These are phyloP conservation scores for Barnettozyma salicaria DNA, from an alignment of 805 yeast genomes.

Conservation along the genomic window DNA sequence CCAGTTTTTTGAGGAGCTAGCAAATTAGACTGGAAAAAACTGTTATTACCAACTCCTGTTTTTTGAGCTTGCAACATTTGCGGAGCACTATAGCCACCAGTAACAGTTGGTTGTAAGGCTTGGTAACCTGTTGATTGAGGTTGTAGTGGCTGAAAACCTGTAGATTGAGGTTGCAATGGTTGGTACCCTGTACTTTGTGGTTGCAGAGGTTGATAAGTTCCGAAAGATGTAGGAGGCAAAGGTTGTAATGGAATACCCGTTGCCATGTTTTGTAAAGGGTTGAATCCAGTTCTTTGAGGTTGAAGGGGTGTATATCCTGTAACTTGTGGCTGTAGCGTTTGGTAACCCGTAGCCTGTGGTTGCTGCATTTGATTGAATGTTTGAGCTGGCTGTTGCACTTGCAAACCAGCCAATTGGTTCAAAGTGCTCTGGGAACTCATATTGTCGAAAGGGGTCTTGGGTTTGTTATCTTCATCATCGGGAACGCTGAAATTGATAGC, in stretches of 20 bases:
- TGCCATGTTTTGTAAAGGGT: constrained; percentile 9
- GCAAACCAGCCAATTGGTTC: constrained; percentile 32
- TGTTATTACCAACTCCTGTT: constrained; percentile 48
- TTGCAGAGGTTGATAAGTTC: constrained; percentile 42
- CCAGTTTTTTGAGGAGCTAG: constrained; percentile 27
- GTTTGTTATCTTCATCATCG: constrained; percentile 34
- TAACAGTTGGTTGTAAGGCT: constrained; percentile 22
- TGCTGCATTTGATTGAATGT: constrained; percentile 14
- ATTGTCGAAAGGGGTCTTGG: constrained; percentile 38
- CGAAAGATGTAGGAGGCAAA: constrained; percentile 25
- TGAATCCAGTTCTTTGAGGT: constrained; percentile 28
- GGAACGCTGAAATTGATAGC: constrained; percentile 77
- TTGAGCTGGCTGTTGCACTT: constrained; percentile 28
- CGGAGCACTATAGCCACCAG: constrained; percentile 27
- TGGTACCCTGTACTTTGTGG: constrained; percentile 34
- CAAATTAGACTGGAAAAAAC: constrained; percentile 32
- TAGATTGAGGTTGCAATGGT: constrained; percentile 34
- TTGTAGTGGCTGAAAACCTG: constrained; percentile 31
- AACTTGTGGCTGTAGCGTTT: constrained; percentile 23
- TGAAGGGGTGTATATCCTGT: constrained; percentile 28
- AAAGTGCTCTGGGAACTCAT: constrained; percentile 28
- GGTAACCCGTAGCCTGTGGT: constrained; percentile 24
- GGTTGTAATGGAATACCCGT: constrained; percentile 22
- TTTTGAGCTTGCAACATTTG: constrained; percentile 53
- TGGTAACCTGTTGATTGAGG: constrained; percentile 30